phyloP scores from a whole-genome alignment of 2,329 filamentous ascomycete species.

The Akanthomyces muscarius region DNA sequence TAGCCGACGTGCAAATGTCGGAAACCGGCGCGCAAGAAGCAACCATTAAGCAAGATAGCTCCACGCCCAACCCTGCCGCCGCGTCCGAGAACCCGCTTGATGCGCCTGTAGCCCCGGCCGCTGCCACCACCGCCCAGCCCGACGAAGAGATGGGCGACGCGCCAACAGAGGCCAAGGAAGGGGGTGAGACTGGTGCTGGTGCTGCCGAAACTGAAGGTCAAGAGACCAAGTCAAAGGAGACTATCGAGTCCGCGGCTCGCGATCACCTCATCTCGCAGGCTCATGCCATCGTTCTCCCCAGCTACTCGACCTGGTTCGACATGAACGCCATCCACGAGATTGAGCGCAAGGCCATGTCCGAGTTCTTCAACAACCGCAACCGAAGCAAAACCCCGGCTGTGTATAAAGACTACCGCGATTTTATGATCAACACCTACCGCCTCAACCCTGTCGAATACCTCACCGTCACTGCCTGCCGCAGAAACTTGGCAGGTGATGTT shows the following conservation, averaged over 20 bases:
- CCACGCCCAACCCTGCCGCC: slow-evolving; percentile 52
- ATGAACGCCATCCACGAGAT: slow-evolving; percentile 90
- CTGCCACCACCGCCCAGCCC: slow-evolving; percentile 57
- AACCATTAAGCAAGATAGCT: slow-evolving; percentile 57
- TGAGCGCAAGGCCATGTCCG: slow-evolving; percentile 89
- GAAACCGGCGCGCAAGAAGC: slow-evolving; percentile 46
- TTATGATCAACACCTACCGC: slow-evolving; percentile 99
- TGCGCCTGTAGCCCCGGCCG: slow-evolving; percentile 56
- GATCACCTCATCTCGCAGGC: slow-evolving; percentile 91
- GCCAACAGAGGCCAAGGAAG: slow-evolving; percentile 49
- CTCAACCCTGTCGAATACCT: slow-evolving; percentile 94
- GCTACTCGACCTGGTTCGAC: slow-evolving; percentile 98
- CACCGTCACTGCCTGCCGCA: slow-evolving; percentile 90
- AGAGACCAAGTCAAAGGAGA: slow-evolving; percentile 70
- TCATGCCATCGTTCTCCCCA: slow-evolving; percentile 92
- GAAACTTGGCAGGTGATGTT: slow-evolving; percentile 94
- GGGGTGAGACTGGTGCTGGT: slow-evolving; percentile 42
- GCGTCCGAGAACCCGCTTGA: slow-evolving; percentile 62
- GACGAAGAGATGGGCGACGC: slow-evolving; percentile 80
- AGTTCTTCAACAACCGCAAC: slow-evolving; percentile 98
- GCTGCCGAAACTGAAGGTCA: slow-evolving; percentile 47
- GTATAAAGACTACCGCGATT: slow-evolving; percentile 98
- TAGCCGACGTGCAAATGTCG: slow-evolving; percentile 60
- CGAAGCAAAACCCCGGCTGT: slow-evolving; percentile 95
- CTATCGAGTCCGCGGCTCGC: slow-evolving; percentile 79